Conservation (phyloP, 2,329 filamentous ascomycete genomes). For the Fusarium sp. region DNA sequence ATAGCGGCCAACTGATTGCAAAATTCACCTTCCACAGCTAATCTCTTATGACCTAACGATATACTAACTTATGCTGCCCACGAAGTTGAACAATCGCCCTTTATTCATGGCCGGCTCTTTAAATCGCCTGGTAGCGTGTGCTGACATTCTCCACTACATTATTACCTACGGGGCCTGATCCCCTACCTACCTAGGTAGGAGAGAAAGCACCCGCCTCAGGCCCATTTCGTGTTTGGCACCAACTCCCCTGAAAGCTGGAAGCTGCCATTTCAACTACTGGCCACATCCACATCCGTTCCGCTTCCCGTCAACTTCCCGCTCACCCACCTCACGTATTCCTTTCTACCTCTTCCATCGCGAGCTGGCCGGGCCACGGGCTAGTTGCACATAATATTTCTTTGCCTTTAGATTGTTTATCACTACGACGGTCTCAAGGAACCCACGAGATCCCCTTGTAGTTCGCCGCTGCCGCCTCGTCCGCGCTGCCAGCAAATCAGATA, state of each 20-base stretch:
- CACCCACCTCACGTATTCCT: constrained; percentile 33
- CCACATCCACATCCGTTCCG: constrained; percentile 35
- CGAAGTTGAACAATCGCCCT: constrained; percentile 3
- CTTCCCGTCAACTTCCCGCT: constrained; percentile 36
- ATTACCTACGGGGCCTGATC: constrained; percentile 4
- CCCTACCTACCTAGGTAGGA: too few relatives aligned
- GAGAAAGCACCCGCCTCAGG: constrained; percentile 29
- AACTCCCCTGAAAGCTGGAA: constrained; percentile 32
- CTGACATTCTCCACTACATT: constrained; percentile 34
- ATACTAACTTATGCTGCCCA: not conserved
- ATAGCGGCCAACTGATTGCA: not conserved
- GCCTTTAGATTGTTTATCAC: constrained; percentile 35
- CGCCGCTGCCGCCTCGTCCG: constrained; percentile 25
- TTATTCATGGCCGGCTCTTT: constrained; percentile 1
- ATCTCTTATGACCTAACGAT: not conserved
- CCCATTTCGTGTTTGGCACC: constrained; percentile 34
- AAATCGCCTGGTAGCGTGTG: constrained; percentile 36
- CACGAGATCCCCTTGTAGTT: constrained; percentile 21
- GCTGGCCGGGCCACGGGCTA: constrained; percentile 51
- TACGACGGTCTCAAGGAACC: constrained; percentile 20
- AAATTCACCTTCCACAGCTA: not conserved
- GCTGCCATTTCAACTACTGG: constrained; percentile 31
- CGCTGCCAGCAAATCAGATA: constrained; percentile 27
- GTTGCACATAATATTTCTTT: constrained; percentile 42
- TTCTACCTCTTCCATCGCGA: constrained; percentile 43